Evolutionary conservation across 768 basidiomycete species (phyloP), one percentile per base, ranked within the genome.

Genomic region (Gloeopeniophorella convolvens): DNA sequence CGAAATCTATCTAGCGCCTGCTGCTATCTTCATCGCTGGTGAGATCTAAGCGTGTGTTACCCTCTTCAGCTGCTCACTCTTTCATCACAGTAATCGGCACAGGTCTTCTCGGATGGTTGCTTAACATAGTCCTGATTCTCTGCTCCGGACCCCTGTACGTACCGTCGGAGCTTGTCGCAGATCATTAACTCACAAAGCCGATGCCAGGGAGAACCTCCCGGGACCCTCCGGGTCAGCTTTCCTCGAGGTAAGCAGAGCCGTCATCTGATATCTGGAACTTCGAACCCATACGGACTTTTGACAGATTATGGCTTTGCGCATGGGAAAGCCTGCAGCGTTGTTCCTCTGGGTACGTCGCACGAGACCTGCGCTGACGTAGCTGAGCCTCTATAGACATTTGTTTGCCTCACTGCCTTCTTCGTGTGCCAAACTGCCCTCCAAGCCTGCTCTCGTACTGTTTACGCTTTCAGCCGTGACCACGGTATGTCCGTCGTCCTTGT

Each of bases 331-430:
- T 0, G 88, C 83, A 28, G 78, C 86, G 5, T 74, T 92, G 42
- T 74, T 85, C 48, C 74, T 92, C 36, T 94, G 90, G 90, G 82
- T 82, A 62, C 40, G 64, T 61, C 42, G 31, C 28, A 10, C 11
- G 41, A 36, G 7, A 33, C 6, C 26, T 8, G 35, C 32, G 28
- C 37, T 45, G 12, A 9, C 21, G 27, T 52, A 31, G 13, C 32
- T 39, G 4, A 34, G 32, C 11, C 20, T 51, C 36, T 28, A 18
- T 27, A 83, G 82, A 72, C 72, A 12, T 81, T 84, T 54, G 85
- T 89, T 26, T 91, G 89, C 71, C 63, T 88, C 50, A 89, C 89
- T 13, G 91, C 91, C 0, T 92, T 90, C 71, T 89, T 89, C 64
- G 87, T 89, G 48, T 81, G 79, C 15, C 86, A 89, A 65, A 83